Percentiles rank a stretch among this genome's conserved stretches.
Conservation (phyloP, 2,329 filamentous ascomycete species). For the Amesomyces nigricolor region DNA sequence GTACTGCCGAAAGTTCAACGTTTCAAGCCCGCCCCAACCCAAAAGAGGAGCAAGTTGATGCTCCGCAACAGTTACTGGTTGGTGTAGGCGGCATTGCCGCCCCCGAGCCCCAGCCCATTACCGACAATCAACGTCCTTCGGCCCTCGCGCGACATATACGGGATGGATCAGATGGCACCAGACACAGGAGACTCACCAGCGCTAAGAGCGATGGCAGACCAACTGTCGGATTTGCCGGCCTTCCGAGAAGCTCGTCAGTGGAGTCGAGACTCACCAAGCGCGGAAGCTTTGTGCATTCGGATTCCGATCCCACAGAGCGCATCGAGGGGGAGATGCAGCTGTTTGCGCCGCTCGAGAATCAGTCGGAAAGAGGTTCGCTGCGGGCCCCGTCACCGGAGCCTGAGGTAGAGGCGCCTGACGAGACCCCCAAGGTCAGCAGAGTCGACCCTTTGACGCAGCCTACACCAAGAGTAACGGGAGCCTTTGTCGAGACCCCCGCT, state of each 20-base stretch:
- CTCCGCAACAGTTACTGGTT: no score
- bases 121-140: not conserved
- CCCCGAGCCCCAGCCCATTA: constrained; percentile 26
- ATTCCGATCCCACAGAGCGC: constrained; percentile 50
- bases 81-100: constrained; percentile 36
- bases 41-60: no score
- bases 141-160: constrained; percentile 1
- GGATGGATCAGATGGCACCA: constrained; percentile 8
- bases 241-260: constrained; percentile 39
- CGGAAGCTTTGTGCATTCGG: constrained; percentile 43
- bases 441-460: constrained; percentile 44
- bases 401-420: constrained; percentile 35
- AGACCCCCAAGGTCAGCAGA: constrained; percentile 44
- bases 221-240: constrained; percentile 43
- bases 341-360: constrained; percentile 49
- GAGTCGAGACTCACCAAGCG: constrained; percentile 46
- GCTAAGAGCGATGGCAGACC: constrained; percentile 30
- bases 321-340: constrained; percentile 52
- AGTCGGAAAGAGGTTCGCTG: constrained; percentile 51
- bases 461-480: constrained; percentile 50
- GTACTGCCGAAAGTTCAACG: not conserved
- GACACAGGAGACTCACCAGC: constrained; percentile 17
- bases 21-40: no score
- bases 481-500: constrained; percentile 52
- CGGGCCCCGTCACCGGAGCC: constrained; percentile 44